Evolutionary conservation across 75 land plant species (phyloP).

Genomic region (Azolla pinnata): DNA sequence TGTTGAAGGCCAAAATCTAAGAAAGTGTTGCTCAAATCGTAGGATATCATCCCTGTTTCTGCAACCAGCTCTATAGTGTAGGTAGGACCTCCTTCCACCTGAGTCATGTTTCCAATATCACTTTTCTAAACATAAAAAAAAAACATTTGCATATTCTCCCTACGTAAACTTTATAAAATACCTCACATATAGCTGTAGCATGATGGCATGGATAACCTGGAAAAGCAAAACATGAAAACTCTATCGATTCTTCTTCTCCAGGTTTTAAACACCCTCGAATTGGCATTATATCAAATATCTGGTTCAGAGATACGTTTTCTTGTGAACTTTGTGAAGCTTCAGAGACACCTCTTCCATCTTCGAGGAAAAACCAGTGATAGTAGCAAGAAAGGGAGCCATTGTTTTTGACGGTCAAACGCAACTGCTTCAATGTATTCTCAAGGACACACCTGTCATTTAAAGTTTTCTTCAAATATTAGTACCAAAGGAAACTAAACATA

Average conservation of each 20-base stretch:
- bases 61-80: slow-evolving; percentile 17
- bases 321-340: background rate
- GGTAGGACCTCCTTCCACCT: slow-evolving; percentile 28
- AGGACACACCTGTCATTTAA: slow-evolving; percentile 14
- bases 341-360: background rate
- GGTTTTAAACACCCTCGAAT: slow-evolving; percentile 20
- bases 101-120: slow-evolving; percentile 6
- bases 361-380: slow-evolving; percentile 17
- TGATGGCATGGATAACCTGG: slow-evolving; percentile 20
- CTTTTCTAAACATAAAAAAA: background rate
- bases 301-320: slow-evolving; percentile 8
- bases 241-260: slow-evolving; percentile 27
- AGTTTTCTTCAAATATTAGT: background rate
- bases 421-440: slow-evolving; percentile 28
- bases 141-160: slow-evolving; percentile 1
- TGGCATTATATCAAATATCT: slow-evolving; percentile 30
- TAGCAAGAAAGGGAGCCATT: slow-evolving; percentile 11
- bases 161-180: background rate
- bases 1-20: slow-evolving; percentile 15
- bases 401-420: slow-evolving; percentile 21
- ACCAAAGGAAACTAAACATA: background rate
- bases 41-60: slow-evolving; percentile 18
- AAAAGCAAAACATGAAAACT: slow-evolving; percentile 21
- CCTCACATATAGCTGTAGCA: slow-evolving; percentile 23
- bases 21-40: slow-evolving; percentile 3